Evolutionary conservation across 768 basidiomycete species (phyloP).

Genomic region (Termitomyces sp.): DNA sequence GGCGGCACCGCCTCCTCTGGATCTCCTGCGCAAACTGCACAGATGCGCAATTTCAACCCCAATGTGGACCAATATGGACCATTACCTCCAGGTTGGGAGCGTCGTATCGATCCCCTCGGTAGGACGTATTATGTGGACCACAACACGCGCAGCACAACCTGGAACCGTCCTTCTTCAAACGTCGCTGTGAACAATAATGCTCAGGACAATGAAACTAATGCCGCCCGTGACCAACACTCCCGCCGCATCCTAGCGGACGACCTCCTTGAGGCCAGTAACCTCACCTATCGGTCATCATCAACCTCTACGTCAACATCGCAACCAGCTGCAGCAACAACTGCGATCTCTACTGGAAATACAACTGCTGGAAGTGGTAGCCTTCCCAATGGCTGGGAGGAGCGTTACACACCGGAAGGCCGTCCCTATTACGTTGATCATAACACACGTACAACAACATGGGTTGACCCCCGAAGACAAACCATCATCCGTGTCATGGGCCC

Average conservation of each 20-base stretch:
- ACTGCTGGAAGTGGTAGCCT: conserved; percentile 80
- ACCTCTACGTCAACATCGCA: conserved; percentile 16
- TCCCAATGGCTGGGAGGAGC: conserved; percentile 98
- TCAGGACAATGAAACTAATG: conserved; percentile 77
- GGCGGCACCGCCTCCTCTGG: conserved; percentile 26
- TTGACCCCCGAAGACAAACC: conserved; percentile 95
- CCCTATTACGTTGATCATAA: conserved; percentile 99
- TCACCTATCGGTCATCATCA: conserved; percentile 28
- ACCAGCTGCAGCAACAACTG: conserved; percentile 25
- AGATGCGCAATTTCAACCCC: conserved; percentile 87
- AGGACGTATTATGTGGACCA: conserved; percentile 99
- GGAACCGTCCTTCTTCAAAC: conserved; percentile 86
- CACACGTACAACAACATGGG: conserved; percentile 99
- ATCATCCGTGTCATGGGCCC: conserved; percentile 97
- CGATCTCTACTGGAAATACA: conserved; percentile 40
- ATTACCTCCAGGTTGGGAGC: conserved; percentile 91
- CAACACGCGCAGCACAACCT: conserved; percentile 95
- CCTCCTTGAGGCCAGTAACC: conserved; percentile 68
- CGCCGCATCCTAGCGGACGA: conserved; percentile 84
- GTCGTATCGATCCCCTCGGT: conserved; percentile 93
- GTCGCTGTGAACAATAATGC: conserved; percentile 65
- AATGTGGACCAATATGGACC: conserved; percentile 92
- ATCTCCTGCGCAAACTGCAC: conserved; percentile 41
- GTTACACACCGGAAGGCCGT: conserved; percentile 96
- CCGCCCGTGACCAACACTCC: conserved; percentile 82